Base-by-base conservation (phyloP, 2,329 filamentous ascomycete species). In the Escovopsis sp. region DNA sequence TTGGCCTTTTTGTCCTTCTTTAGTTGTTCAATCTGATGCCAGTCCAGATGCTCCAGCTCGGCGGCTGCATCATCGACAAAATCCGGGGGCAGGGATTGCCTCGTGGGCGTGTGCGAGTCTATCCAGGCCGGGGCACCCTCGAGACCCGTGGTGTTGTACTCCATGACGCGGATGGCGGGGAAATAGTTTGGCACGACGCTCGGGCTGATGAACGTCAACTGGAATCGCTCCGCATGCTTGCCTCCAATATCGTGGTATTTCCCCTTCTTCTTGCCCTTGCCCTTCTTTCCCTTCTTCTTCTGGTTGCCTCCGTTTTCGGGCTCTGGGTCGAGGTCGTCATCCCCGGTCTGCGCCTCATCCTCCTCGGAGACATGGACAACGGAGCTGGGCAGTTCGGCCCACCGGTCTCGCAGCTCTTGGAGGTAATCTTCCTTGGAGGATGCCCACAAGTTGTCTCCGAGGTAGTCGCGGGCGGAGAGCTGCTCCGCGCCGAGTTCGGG, bases 141-240 rank as follows among this genome's bases (percentile, higher is more conserved):
- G 4, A 94, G 54, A 0, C 85, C 84, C 0, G 67, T 82, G 36
- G 84, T 84, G 53, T 98, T 31, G 64, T 96, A 98, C 50, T 94
- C 84, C 43, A 88, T 66, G n/a, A 98, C 70, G n/a, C 87, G 74
- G 23, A 94, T 58, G 1, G 82, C 86, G 0, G 88, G 90, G 44
- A 87, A 90, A 56, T 85, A 93, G 51, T 90, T 94, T 6, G 88
- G 90, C 8, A 96, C 83, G 27, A 98, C 65, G 51, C 87, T 96
- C 0, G 88, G 83, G 32, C 79, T 73, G 37, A 96, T 78, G 18
- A 90, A 63, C 0, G 82, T 78, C 5, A 93, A 57, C 35, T 86
- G 79, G 54, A 85, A 98, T 35, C 86, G 72, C 57, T 98, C 86
- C 3, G 76, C 86, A 60, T 75, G 93, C 41, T 72, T 70, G 4